Base-by-base conservation (phyloP, 129 eudicot genomes). In the Arctium lappa region DNA sequence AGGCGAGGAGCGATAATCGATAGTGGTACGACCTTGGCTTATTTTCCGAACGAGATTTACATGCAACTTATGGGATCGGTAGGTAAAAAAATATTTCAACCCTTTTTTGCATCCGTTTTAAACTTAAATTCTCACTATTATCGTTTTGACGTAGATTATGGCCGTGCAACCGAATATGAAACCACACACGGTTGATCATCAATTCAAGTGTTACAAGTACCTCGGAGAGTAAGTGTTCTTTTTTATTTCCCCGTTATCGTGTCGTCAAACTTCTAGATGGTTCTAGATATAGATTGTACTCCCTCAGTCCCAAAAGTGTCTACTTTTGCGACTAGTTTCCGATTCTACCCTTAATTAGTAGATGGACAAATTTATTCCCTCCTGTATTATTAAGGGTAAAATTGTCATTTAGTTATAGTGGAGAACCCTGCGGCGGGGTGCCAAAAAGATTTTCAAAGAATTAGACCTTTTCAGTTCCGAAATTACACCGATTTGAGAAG, bases 21-120 rank as follows among this genome's bases (percentile, higher is more conserved):
- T 76, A 94, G 98, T 69, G 98, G 98, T 50, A 90, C 98, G 63
- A 94, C 98, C 30, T 87, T 94, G 89, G 98, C 98, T 37, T 94
- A 94, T 90, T 93, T 94, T 82, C 97, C 97, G n/a, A 84, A 91
- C 56, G 89, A 80, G 53, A 77, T 90, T 79, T 89, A 86, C 83
- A 78, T 65, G 63, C 89, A 88, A 72, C 10, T 94, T 71, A 70
- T 94, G 87, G 15, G 71, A 16, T 86, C 72, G 97, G 98, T 84
- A 83, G 79, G 37, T 29, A 4, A 63, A 4, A 4, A 62, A 32
- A 44, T 46, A 75, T 79, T 46, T 78, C 63, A n/a, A 31, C 33
- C 33, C 44, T 66, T 27, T 12, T 48, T 32, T 27, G 15, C 22
- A 18, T 34, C 27, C 29, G 8, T 62, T 71, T 42, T 16, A 31